Evolutionary conservation across 257 asterid species (phyloP).

Genomic region (Paulownia fortunei): DNA sequence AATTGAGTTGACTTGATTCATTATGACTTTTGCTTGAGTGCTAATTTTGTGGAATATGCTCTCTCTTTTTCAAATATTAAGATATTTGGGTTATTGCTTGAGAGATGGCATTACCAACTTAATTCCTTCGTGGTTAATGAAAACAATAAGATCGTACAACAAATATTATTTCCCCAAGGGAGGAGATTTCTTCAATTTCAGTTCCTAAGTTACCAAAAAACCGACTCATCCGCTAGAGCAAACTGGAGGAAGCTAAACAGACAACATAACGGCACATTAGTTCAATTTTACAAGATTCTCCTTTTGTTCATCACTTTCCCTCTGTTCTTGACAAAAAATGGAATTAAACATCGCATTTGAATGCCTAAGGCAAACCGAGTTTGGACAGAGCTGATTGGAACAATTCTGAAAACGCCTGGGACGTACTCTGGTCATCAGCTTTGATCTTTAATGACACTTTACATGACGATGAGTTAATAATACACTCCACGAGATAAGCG

Average conservation of each 20-base stretch:
- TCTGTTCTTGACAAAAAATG: conserved; percentile 35
- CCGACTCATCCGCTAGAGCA: background rate
- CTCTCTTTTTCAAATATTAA: conserved; percentile 2
- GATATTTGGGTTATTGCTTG: too few relatives aligned
- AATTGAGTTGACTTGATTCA: background rate
- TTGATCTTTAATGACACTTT: conserved; percentile 86
- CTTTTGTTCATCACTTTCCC: conserved; percentile 18
- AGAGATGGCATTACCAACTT: too few relatives aligned
- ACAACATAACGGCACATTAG: conserved; percentile 26
- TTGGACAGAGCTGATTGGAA: conserved; percentile 79
- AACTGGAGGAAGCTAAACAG: conserved; percentile 24
- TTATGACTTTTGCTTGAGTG: background rate
- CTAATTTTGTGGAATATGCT: background rate
- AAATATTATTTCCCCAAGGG: background rate
- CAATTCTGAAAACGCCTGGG: conserved; percentile 71
- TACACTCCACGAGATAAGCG: conserved; percentile 80
- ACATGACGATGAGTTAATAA: conserved; percentile 80
- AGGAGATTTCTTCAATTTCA: background rate
- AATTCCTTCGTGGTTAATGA: background rate
- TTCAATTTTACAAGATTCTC: conserved; percentile 32
- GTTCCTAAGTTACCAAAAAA: conserved; percentile 1
- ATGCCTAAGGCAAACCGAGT: conserved; percentile 52
- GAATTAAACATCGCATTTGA: background rate
- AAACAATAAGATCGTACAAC: background rate
- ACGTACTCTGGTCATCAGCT: conserved; percentile 82